These are phyloP conservation scores for Periconia macrospinosa DNA, from an alignment of 2,329 filamentous ascomycete genomes.

Conservation along the genomic window DNA sequence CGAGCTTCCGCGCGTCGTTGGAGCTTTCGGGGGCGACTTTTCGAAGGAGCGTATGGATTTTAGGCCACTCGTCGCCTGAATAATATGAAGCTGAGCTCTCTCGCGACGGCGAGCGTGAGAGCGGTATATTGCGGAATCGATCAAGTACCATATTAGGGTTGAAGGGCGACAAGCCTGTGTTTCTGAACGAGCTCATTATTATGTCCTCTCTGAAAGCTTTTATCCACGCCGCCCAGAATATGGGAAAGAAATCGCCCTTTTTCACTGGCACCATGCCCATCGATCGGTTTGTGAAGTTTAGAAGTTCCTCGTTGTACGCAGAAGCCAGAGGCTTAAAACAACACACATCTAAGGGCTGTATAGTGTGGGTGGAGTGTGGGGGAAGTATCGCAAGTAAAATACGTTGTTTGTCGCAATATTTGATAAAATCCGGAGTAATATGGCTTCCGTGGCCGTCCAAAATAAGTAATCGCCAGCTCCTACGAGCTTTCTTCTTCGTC, in stretches of 20 bases:
- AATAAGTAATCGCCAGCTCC: constrained; percentile 3
- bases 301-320: constrained; percentile 5
- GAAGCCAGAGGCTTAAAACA: constrained; percentile 7
- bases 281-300: neutral
- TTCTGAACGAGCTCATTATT: constrained; percentile 4
- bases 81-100: constrained; percentile 4
- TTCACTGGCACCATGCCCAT: constrained; percentile 15
- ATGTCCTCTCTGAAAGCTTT: neutral
- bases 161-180: constrained; percentile 4
- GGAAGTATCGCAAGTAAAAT: constrained; percentile 8
- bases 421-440: constrained; percentile 10
- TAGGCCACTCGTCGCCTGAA: constrained; percentile 6
- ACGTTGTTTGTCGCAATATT: constrained; percentile 27
- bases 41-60: constrained; percentile 5
- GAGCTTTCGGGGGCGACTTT: neutral
- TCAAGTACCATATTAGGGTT: constrained; percentile 5
- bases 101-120: neutral
- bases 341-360: constrained; percentile 4
- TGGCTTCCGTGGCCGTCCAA: constrained; percentile 6
- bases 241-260: constrained; percentile 10
- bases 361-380: constrained; percentile 10
- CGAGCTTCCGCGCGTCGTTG: constrained; percentile 4
- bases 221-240: constrained; percentile 11
- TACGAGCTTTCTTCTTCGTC: neutral
- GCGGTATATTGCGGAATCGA: neutral